Percentiles rank a stretch among this genome's conserved stretches.
These are phyloP conservation scores for Carpinus fangiana DNA, from an alignment of 306 rosid species.

Conservation along the genomic window DNA sequence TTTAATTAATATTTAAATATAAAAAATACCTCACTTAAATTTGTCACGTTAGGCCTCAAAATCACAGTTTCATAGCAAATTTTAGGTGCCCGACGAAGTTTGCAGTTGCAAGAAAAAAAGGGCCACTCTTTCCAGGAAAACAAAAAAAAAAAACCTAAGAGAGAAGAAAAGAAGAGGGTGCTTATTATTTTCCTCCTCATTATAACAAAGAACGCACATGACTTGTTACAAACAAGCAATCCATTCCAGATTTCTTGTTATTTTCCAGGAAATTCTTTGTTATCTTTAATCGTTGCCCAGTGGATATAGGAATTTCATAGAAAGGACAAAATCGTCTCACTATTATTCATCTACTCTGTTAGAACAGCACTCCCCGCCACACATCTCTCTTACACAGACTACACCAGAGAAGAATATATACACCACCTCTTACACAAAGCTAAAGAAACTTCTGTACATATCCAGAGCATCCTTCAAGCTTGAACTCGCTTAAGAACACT, in stretches of 20 bases:
- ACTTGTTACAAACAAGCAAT: background rate
- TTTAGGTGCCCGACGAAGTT: too few species aligned
- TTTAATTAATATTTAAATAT: too few species aligned
- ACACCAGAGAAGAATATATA: constrained; percentile 4
- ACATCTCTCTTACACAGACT: constrained; percentile 12
- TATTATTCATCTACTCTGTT: constrained; percentile 4
- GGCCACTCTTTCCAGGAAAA: too few species aligned
- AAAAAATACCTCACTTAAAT: too few species aligned
- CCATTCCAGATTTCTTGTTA: background rate
- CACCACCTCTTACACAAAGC: constrained; percentile 23
- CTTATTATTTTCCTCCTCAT: too few species aligned
- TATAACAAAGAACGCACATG: too few species aligned
- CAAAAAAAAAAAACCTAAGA: too few species aligned
- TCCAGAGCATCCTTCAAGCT: constrained; percentile 33
- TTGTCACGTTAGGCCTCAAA: too few species aligned
- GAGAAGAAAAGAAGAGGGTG: too few species aligned
- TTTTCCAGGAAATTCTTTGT: background rate
- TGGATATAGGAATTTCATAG: background rate
- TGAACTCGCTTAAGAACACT: constrained; percentile 1
- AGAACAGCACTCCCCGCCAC: constrained; percentile 5
- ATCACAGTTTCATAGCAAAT: too few species aligned
- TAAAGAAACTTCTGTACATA: constrained; percentile 29
- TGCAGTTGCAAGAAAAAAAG: too few species aligned
- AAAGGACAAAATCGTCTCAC: background rate
- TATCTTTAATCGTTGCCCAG: background rate